These are phyloP conservation scores for Rhizopus microsporus DNA, from an alignment of 371 early-diverging fungal species.

Conservation along the genomic window DNA sequence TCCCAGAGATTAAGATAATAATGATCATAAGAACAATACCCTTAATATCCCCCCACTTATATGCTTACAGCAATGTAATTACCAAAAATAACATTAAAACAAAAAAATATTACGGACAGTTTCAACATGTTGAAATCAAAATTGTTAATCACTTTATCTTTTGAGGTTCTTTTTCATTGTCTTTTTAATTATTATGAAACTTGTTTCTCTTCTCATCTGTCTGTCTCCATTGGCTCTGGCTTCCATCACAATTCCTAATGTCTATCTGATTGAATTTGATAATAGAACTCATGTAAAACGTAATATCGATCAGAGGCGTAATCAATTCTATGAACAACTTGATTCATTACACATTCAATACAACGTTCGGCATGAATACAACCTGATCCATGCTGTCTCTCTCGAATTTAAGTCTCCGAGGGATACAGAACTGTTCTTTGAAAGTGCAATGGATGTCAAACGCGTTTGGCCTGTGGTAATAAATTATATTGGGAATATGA, in stretches of 20 bases:
- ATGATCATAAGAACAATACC: no score
- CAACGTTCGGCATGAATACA: conserved; percentile 37
- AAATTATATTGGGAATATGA: not conserved
- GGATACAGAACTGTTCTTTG: conserved; percentile 29
- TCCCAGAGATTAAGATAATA: conserved; percentile 46
- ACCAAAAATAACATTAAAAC: no score
- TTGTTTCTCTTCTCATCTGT: not conserved
- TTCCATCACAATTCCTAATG: conserved; percentile 22
- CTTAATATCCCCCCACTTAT: no score
- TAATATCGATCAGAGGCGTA: conserved; percentile 15
- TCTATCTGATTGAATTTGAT: conserved; percentile 36
- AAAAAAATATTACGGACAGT: no score
- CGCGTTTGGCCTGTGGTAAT: conserved; percentile 50
- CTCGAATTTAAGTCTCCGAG: conserved; percentile 28
- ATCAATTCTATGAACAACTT: conserved; percentile 27
- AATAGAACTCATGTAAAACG: conserved; percentile 7
- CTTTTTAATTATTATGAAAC: no score
- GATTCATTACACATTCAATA: conserved; percentile 29
- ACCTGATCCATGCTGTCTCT: conserved; percentile 44
- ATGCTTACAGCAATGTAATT: no score
- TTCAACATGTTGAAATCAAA: no score
- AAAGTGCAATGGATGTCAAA: conserved; percentile 28
- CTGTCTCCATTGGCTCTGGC: conserved; percentile 3
- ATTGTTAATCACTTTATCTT: no score
- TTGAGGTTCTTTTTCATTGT: no score